Percentiles rank a stretch among this genome's conserved stretches.
Conservation (phyloP, 1,139 yeast genomes). For the Protomyces lactucae-debilis region DNA sequence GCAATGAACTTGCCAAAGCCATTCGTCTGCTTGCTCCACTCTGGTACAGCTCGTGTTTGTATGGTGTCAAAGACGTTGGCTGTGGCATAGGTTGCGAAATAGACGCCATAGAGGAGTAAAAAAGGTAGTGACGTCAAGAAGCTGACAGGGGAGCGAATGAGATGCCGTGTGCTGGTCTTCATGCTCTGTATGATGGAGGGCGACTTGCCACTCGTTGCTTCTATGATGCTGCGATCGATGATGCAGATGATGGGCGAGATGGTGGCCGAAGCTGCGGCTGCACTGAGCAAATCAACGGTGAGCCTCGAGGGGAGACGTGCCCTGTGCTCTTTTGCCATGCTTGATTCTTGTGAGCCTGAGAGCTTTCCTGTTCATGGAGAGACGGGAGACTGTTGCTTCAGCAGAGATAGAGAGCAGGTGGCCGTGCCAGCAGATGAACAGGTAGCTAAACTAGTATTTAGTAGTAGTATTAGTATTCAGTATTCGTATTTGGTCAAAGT, state of each 20-base stretch:
- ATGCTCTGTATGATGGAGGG: conserved; percentile 4
- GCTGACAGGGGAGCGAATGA: not conserved
- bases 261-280: conserved; percentile 25
- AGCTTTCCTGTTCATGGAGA: not conserved
- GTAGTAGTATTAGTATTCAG: too few relatives aligned
- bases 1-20: conserved; percentile 23
- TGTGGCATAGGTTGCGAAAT: conserved; percentile 21
- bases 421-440: too few relatives aligned
- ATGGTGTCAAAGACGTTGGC: conserved; percentile 26
- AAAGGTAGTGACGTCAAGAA: conserved; percentile 21
- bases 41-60: not conserved
- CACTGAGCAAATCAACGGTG: conserved; percentile 21
- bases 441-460: too few relatives aligned
- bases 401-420: too few relatives aligned
- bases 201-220: conserved; percentile 26
- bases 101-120: conserved; percentile 20
- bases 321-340: not conserved
- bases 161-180: not conserved
- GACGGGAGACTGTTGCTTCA: too few relatives aligned
- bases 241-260: conserved; percentile 25
- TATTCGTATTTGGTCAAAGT: too few relatives aligned
- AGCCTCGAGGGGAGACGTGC: conserved; percentile 7
- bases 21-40: conserved; percentile 16
- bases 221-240: conserved; percentile 27
- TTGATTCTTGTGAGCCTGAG: not conserved